Conservation (phyloP, 352 stramenopile species). For the Phytophthora kernoviae region DNA sequence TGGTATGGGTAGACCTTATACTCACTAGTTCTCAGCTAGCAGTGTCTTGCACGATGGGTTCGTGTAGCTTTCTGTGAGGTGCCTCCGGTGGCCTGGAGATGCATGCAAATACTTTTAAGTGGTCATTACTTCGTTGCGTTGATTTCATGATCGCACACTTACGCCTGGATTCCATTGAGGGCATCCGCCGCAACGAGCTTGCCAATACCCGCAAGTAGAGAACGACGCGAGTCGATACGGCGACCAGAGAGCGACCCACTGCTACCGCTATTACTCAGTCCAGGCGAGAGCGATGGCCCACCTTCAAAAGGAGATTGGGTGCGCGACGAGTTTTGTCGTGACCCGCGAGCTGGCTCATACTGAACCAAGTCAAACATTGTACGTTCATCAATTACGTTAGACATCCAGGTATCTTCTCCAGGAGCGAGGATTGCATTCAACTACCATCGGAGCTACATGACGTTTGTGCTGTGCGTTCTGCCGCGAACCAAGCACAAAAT, state of each 20-base stretch:
- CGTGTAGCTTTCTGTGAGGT: constrained; percentile 60
- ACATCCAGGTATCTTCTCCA: not conserved
- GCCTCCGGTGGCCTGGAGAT: constrained; percentile 41
- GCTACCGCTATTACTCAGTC: constrained; percentile 29
- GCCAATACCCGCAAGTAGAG: constrained; percentile 76
- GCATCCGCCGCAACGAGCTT: constrained; percentile 72
- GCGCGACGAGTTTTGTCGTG: constrained; percentile 14
- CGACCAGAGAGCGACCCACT: constrained; percentile 42
- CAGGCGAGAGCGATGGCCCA: constrained; percentile 14
- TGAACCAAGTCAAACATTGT: constrained; percentile 9
- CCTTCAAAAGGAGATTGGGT: constrained; percentile 20
- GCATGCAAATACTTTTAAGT: not conserved
- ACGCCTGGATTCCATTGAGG: constrained; percentile 43
- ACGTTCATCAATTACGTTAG: not conserved
- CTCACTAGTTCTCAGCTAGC: constrained; percentile 74
- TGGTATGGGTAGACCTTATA: not conserved
- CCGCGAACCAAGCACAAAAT: constrained; percentile 45
- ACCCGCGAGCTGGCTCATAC: constrained; percentile 31
- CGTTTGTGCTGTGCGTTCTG: constrained; percentile 71
- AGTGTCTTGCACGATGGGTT: constrained; percentile 63
- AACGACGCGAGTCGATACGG: constrained; percentile 56
- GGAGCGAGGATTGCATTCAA: not conserved
- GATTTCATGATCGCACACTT: constrained; percentile 12
- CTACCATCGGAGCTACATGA: constrained; percentile 65
- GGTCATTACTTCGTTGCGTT: not conserved